These are phyloP conservation scores for Teunomyces funiuensis DNA, from an alignment of 805 yeast species.

Conservation along the genomic window DNA sequence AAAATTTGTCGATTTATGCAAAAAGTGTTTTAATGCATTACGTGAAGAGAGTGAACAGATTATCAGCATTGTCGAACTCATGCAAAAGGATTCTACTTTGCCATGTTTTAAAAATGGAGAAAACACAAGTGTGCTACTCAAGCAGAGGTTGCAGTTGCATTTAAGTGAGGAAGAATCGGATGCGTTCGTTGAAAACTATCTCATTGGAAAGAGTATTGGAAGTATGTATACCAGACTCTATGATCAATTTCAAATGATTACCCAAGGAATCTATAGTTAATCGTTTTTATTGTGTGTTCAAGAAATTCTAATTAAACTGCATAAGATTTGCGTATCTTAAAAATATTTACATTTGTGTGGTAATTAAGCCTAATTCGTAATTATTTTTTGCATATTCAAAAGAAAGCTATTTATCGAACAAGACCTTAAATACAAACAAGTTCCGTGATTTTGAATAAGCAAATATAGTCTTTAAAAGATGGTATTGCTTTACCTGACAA, in stretches of 20 bases:
- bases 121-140: constrained; percentile 72
- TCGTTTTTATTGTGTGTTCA: neutral
- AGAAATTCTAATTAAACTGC: no score
- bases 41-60: constrained; percentile 74
- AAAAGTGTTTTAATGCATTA: constrained; percentile 70
- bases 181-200: constrained; percentile 68
- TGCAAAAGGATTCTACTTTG: constrained; percentile 86
- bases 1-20: constrained; percentile 61
- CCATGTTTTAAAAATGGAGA: constrained; percentile 93
- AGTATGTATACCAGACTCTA: constrained; percentile 88
- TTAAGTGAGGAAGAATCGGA: constrained; percentile 72
- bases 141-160: constrained; percentile 80
- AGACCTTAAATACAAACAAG: neutral
- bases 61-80: constrained; percentile 81
- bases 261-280: constrained; percentile 89
- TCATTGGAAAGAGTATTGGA: constrained; percentile 81
- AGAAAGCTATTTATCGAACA: neutral
- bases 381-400: neutral
- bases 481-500: neutral
- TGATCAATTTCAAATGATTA: constrained; percentile 90
- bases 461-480: neutral
- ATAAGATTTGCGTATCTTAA: no score
- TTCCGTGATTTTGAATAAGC: neutral
- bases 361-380: neutral
- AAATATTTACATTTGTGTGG: neutral